Conservation (phyloP, 257 asterid genomes). For the Solanum chmielewskii region DNA sequence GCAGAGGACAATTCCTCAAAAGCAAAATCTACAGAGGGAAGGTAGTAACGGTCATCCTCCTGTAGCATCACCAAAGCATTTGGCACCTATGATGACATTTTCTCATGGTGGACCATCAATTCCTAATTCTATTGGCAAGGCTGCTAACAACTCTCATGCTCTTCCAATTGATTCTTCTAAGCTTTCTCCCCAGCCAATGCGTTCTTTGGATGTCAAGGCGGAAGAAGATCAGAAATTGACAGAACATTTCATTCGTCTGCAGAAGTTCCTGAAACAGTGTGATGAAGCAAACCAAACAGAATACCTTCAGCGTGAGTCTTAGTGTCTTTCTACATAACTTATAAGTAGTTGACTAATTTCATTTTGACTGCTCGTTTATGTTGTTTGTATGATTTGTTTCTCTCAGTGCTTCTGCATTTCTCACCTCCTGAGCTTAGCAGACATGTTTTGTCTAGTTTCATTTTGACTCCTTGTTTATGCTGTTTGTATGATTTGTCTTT, state of each 20-base stretch:
- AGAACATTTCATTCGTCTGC: constrained; percentile 57
- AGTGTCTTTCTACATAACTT: constrained; percentile 2
- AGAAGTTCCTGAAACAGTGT: constrained; percentile 64
- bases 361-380: not conserved
- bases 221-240: constrained; percentile 50
- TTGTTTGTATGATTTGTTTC: constrained; percentile 13
- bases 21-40: constrained; percentile 27
- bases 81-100: constrained; percentile 21
- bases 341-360: not conserved
- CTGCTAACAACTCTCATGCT: constrained; percentile 21
- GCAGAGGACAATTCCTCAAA: constrained; percentile 32
- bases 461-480: not conserved
- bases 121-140: constrained; percentile 40
- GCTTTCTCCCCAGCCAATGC: constrained; percentile 33
- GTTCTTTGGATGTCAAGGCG: constrained; percentile 20
- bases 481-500: constrained; percentile 16
- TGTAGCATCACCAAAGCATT: constrained; percentile 20
- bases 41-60: constrained; percentile 19
- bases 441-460: constrained; percentile 9
- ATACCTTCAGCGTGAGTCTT: constrained; percentile 53
- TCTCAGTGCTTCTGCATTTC: constrained; percentile 46
- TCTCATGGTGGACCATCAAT: constrained; percentile 36
- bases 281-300: constrained; percentile 49
- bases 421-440: constrained; percentile 63
- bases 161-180: constrained; percentile 22